Evolutionary conservation across 768 basidiomycete species (phyloP).

Genomic region (Pholiota conissans): DNA sequence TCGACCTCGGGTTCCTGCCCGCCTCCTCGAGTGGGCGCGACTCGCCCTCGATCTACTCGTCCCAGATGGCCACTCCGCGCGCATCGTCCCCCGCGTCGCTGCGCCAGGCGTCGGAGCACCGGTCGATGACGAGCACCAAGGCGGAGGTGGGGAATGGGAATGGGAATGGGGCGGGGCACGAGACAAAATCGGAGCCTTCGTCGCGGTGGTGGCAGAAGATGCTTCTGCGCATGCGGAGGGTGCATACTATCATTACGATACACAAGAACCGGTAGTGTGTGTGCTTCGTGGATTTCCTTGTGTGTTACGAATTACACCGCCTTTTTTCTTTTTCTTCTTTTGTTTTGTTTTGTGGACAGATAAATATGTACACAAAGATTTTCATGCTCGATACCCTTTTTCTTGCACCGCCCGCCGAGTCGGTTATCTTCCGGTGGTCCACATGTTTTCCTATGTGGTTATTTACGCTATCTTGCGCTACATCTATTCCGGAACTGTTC

Average conservation of each 20-base stretch:
- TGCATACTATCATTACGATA: constrained; percentile 23
- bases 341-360: too few relatives aligned
- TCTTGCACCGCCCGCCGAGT: background rate
- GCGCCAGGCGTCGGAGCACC: constrained; percentile 19
- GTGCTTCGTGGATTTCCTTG: background rate
- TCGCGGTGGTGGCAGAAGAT: constrained; percentile 33
- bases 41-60: constrained; percentile 39
- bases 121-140: constrained; percentile 25
- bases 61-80: constrained; percentile 29
- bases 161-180: background rate
- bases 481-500: background rate
- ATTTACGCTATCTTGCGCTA: background rate
- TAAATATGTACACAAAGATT: too few relatives aligned
- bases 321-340: too few relatives aligned
- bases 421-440: background rate
- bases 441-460: too few relatives aligned
- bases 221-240: constrained; percentile 24
- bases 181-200: constrained; percentile 18
- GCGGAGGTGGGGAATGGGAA: constrained; percentile 11
- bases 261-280: constrained; percentile 19
- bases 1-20: constrained; percentile 37
- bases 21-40: constrained; percentile 31
- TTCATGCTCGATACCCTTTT: background rate
- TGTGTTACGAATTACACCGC: too few relatives aligned
- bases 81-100: constrained; percentile 28